Conservation (phyloP, 192 early-diverging fungal genomes). For the Coemansia sp. region DNA sequence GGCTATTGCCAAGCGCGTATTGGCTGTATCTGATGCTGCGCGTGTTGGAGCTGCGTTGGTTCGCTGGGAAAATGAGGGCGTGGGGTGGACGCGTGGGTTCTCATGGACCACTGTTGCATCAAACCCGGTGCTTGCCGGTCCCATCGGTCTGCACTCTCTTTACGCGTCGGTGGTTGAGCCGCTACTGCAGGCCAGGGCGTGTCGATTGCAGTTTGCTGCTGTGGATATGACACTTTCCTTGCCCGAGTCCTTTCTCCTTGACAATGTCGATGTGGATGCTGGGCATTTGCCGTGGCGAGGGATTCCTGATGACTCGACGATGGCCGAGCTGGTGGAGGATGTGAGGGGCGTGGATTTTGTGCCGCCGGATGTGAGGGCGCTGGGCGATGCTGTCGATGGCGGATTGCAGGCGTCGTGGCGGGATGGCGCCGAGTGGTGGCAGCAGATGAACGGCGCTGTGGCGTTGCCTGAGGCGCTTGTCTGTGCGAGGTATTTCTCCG, state of each 20-base stretch:
- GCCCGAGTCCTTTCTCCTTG: constrained; percentile 23
- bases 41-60: constrained; percentile 16
- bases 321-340: constrained; percentile 13
- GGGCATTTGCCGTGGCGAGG: constrained; percentile 43
- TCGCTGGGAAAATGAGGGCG: constrained; percentile 17
- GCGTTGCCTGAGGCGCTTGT: constrained; percentile 27
- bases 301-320: neutral
- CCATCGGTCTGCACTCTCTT: constrained; percentile 8
- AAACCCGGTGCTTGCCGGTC: constrained; percentile 15
- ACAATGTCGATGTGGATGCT: constrained; percentile 18
- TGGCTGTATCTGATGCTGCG: constrained; percentile 28
- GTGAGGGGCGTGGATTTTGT: constrained; percentile 22
- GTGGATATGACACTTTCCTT: constrained; percentile 22
- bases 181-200: constrained; percentile 26
- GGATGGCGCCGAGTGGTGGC: constrained; percentile 49
- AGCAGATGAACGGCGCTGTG: constrained; percentile 38
- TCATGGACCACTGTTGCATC: constrained; percentile 12
- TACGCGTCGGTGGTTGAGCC: constrained; percentile 33
- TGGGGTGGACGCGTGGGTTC: constrained; percentile 21
- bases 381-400: constrained; percentile 13
- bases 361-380: constrained; percentile 17
- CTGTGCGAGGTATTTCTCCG: constrained; percentile 24
- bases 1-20: constrained; percentile 17
- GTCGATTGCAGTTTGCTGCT: constrained; percentile 15
- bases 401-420: constrained; percentile 30